Percentiles rank a stretch among this genome's conserved stretches.
Evolutionary conservation across 306 rosid genomes (phyloP).

Genomic region (Malus asiatica): DNA sequence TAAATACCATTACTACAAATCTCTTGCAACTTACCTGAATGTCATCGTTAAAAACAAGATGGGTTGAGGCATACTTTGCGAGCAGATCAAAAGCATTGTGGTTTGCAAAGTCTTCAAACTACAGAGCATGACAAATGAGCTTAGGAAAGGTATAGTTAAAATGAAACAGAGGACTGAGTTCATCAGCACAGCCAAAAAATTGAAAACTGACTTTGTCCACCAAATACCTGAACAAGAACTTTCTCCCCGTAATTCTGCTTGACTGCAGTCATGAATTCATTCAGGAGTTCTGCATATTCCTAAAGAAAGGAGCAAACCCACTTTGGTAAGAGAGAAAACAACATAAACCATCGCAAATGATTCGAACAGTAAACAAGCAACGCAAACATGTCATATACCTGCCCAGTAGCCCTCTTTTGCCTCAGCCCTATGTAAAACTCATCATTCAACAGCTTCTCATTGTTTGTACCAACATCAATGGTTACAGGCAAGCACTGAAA

Average conservation of each 20-base stretch:
- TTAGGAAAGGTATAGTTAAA: conserved; percentile 15
- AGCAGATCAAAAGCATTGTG: conserved; percentile 98
- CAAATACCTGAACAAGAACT: conserved; percentile 74
- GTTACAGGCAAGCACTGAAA: conserved; percentile 95
- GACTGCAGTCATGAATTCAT: conserved; percentile 87
- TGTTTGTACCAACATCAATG: conserved; percentile 98
- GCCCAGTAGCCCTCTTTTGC: conserved; percentile 85
- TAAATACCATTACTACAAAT: background rate
- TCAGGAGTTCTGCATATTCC: conserved; percentile 84
- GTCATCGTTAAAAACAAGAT: conserved; percentile 94
- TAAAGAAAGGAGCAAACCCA: conserved; percentile 16
- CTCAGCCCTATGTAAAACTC: conserved; percentile 91
- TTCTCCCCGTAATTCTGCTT: conserved; percentile 90
- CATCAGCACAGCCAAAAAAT: background rate
- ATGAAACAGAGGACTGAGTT: conserved; percentile 2
- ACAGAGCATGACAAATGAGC: conserved; percentile 17
- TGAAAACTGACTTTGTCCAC: conserved; percentile 8
- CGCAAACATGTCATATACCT: conserved; percentile 40
- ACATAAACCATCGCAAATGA: background rate
- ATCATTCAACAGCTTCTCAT: conserved; percentile 69
- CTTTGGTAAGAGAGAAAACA: background rate
- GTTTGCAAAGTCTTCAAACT: conserved; percentile 99
- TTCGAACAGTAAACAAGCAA: background rate
- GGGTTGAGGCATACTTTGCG: conserved; percentile 69
- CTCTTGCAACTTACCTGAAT: conserved; percentile 55